These are phyloP conservation scores for Pyrus communis DNA, from an alignment of 306 rosid genomes.

Conservation along the genomic window DNA sequence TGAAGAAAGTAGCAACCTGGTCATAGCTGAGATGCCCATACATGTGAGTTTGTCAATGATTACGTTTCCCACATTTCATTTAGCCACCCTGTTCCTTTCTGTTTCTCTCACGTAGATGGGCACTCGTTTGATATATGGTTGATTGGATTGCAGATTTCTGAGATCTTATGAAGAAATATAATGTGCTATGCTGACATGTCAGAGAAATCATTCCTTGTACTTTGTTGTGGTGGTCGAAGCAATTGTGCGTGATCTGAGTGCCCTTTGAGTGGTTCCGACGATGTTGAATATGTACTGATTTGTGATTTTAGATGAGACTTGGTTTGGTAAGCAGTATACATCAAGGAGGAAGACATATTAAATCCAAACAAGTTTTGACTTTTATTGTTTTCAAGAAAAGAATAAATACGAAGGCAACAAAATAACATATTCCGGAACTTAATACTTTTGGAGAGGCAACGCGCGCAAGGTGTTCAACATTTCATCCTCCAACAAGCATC, in stretches of 20 bases:
- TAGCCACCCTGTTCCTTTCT: background rate
- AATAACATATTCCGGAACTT: too few species aligned
- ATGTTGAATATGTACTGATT: background rate
- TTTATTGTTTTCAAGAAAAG: too few species aligned
- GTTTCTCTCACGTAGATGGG: background rate
- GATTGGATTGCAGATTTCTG: conserved; percentile 65
- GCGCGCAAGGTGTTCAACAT: too few species aligned
- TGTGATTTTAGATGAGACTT: background rate
- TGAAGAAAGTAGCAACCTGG: conserved; percentile 72
- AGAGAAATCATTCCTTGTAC: conserved; percentile 19
- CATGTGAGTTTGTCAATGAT: conserved; percentile 40
- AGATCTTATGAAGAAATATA: conserved; percentile 49
- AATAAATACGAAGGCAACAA: too few species aligned
- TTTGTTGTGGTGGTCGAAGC: conserved; percentile 7
- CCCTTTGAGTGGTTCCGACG: conserved; percentile 4
- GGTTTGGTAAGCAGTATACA: background rate
- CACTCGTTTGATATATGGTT: background rate
- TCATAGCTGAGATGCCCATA: conserved; percentile 94
- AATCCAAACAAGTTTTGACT: too few species aligned
- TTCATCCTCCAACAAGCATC: too few species aligned
- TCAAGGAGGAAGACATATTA: too few species aligned
- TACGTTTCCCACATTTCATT: background rate
- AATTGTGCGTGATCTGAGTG: conserved; percentile 5
- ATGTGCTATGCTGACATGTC: conserved; percentile 11
- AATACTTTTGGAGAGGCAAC: too few species aligned